These are phyloP conservation scores for Amanita phalloides DNA, from an alignment of 768 basidiomycete species.

Conservation along the genomic window DNA sequence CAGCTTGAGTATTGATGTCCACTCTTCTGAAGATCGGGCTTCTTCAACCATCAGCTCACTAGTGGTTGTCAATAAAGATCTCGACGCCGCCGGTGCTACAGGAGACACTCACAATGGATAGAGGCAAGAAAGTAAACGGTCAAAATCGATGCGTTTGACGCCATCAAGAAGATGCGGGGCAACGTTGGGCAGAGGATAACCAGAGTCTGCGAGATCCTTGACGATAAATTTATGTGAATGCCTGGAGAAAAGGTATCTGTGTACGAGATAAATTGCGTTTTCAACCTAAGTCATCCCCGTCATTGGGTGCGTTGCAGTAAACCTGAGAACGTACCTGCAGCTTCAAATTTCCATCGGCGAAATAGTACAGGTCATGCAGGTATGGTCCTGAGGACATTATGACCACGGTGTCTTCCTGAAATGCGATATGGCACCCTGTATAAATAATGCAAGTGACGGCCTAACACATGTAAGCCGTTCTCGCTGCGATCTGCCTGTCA, in stretches of 20 bases:
- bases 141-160: not conserved
- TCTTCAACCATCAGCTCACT: conserved; percentile 1
- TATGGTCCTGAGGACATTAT: not conserved
- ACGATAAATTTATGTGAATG: not conserved
- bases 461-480: not conserved
- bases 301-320: not conserved
- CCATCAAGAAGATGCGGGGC: not conserved
- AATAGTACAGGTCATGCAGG: conserved; percentile 4
- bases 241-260: not conserved
- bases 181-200: not conserved
- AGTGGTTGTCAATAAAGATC: not conserved
- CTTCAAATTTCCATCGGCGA: not conserved
- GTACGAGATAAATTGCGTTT: not conserved
- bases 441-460: too few relatives aligned
- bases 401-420: not conserved
- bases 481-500: not conserved
- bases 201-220: not conserved
- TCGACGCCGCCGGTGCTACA: not conserved
- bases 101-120: not conserved
- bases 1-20: conserved; percentile 1
- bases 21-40: not conserved
- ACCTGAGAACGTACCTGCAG: not conserved
- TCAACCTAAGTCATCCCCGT: not conserved
- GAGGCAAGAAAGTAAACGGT: not conserved
- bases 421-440: not conserved